phyloP scores from a whole-genome alignment of 208 protist genomes.

The Trypanosoma brucei region DNA sequence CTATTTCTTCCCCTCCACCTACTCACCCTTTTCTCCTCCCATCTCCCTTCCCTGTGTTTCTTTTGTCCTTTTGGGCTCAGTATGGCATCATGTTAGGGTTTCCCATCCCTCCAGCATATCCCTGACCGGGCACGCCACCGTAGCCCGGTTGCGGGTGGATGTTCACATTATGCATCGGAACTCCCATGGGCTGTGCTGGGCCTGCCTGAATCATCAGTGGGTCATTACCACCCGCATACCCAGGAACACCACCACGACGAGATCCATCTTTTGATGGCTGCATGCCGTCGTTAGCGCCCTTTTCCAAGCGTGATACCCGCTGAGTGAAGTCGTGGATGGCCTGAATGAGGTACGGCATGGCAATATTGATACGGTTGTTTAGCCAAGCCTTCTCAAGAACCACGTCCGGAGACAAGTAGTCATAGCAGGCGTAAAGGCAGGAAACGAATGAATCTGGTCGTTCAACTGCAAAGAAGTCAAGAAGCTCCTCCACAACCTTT shows the following conservation, averaged over 20 bases:
- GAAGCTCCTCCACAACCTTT: conserved; percentile 91
- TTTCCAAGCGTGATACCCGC: conserved; percentile 85
- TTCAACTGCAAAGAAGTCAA: conserved; percentile 98
- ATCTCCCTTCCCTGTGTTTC: background rate
- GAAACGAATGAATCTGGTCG: conserved; percentile 94
- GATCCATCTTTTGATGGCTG: conserved; percentile 77
- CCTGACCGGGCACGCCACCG: background rate
- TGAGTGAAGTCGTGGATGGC: conserved; percentile 90
- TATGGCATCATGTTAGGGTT: background rate
- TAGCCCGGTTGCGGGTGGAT: background rate
- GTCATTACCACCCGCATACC: conserved; percentile 24
- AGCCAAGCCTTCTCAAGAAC: conserved; percentile 99
- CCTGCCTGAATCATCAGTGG: conserved; percentile 77
- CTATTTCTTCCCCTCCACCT: too few species aligned
- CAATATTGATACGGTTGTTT: conserved; percentile 95
- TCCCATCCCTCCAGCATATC: conserved; percentile 15
- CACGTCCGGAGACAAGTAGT: conserved; percentile 90
- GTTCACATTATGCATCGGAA: background rate
- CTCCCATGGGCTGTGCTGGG: conserved; percentile 10
- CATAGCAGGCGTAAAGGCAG: conserved; percentile 98
- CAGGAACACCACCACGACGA: conserved; percentile 50
- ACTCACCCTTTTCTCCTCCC: background rate
- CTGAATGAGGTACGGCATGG: conserved; percentile 99
- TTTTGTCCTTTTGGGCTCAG: background rate
- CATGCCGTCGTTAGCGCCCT: conserved; percentile 74